Conservation (phyloP, 257 asterid species). For the Mentha longifolia region DNA sequence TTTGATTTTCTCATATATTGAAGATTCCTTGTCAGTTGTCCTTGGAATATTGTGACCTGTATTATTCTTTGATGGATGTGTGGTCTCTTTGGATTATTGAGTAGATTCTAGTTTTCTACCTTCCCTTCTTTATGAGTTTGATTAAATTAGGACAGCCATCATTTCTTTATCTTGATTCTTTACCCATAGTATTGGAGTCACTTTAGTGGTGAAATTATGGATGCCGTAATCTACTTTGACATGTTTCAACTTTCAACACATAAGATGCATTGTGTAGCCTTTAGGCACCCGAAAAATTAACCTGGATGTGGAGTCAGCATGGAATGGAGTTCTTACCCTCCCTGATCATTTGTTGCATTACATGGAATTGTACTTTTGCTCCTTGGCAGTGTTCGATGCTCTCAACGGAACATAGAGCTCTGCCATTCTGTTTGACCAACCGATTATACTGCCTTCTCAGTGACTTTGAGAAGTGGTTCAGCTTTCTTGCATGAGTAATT, state of each 20-base stretch:
- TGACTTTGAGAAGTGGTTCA: too few species aligned
- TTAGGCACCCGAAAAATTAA: background rate
- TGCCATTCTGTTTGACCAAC: too few species aligned
- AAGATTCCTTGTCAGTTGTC: conserved; percentile 37
- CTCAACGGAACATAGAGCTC: too few species aligned
- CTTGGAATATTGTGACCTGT: conserved; percentile 39
- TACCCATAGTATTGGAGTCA: conserved; percentile 4
- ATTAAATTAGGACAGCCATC: background rate
- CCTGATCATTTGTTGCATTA: too few species aligned
- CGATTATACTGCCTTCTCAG: too few species aligned
- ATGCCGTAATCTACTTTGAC: background rate
- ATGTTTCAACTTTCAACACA: background rate
- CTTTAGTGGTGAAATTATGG: background rate
- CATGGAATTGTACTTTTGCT: too few species aligned
- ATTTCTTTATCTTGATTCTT: conserved; percentile 5
- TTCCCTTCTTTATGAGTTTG: conserved; percentile 14
- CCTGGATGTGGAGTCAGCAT: background rate
- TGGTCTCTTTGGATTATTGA: conserved; percentile 23
- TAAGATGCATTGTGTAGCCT: background rate
- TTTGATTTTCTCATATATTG: conserved; percentile 25
- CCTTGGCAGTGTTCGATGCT: too few species aligned
- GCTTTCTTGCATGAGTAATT: too few species aligned
- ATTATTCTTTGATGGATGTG: conserved; percentile 33
- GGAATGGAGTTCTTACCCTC: background rate
- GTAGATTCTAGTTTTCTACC: conserved; percentile 27